Evolutionary conservation across 495 filamentous ascomycete genomes (phyloP).

Genomic region (Trichoderma gamsii): DNA sequence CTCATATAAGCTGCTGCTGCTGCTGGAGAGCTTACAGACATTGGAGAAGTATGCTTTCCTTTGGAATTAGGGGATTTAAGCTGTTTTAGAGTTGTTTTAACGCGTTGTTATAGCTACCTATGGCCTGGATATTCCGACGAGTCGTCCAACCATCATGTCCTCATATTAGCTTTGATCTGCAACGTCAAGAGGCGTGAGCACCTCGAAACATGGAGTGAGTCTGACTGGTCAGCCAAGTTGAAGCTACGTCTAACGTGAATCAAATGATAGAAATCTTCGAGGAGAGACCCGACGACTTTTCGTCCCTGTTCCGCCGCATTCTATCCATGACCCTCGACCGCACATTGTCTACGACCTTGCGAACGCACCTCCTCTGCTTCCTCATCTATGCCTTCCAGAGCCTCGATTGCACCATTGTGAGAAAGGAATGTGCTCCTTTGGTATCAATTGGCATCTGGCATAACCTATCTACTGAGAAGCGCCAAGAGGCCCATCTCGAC

Average conservation of each 20-base stretch:
- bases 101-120: conserved; percentile 56
- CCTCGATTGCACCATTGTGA: conserved; percentile 78
- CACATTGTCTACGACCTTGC: conserved; percentile 61
- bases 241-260: neutral
- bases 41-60: conserved; percentile 63
- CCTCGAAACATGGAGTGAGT: conserved; percentile 75
- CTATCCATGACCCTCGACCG: conserved; percentile 82
- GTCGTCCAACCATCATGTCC: conserved; percentile 82
- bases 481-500: conserved; percentile 55
- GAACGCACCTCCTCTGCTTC: conserved; percentile 76
- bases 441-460: conserved; percentile 96
- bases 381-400: conserved; percentile 91
- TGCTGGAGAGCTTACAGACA: conserved; percentile 84
- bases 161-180: conserved; percentile 75
- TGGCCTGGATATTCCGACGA: conserved; percentile 92
- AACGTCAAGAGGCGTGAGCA: conserved; percentile 85
- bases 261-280: conserved; percentile 50
- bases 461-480: conserved; percentile 63
- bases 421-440: conserved; percentile 92
- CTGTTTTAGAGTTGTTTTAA: conserved; percentile 24
- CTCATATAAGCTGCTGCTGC: conserved; percentile 65
- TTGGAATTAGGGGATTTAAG: neutral
- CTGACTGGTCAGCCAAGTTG: neutral
- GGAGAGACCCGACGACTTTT: conserved; percentile 75
- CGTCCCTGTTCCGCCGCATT: conserved; percentile 80